Evolutionary conservation across 129 eudicot species (phyloP).

Genomic region (Deinandra increscens): DNA sequence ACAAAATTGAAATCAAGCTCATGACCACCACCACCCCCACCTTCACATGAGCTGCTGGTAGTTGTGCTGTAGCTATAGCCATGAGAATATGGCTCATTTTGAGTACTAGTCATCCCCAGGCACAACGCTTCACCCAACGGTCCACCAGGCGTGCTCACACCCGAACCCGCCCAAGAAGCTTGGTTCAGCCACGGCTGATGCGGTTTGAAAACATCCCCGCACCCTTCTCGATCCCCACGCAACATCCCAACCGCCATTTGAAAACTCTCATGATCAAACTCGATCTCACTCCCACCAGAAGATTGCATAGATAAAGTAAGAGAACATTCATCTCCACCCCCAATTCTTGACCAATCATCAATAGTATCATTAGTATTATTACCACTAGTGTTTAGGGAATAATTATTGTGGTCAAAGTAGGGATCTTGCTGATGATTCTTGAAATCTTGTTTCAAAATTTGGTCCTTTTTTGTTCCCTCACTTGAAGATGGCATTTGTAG

Average conservation of each 20-base stretch:
- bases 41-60: conserved; percentile 54
- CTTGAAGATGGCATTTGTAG: conserved; percentile 23
- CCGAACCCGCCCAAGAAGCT: conserved; percentile 47
- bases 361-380: conserved; percentile 8
- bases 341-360: conserved; percentile 54
- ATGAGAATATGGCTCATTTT: conserved; percentile 27
- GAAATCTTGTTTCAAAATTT: conserved; percentile 17
- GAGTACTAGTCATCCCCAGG: conserved; percentile 41
- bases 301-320: conserved; percentile 57
- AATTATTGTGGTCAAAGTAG: background rate
- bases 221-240: background rate
- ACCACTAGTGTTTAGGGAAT: background rate
- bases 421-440: conserved; percentile 16
- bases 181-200: conserved; percentile 38
- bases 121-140: conserved; percentile 85
- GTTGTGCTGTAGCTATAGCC: conserved; percentile 35
- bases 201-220: conserved; percentile 22
- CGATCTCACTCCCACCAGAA: conserved; percentile 33
- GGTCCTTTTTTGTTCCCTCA: conserved; percentile 33
- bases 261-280: conserved; percentile 8
- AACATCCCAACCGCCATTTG: conserved; percentile 19
- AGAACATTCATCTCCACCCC: conserved; percentile 38
- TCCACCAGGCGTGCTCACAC: conserved; percentile 59
- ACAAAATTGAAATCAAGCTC: conserved; percentile 40
- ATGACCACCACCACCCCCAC: conserved; percentile 35